These are phyloP conservation scores for Penicillium digitatum DNA, from an alignment of 2,329 filamentous ascomycete genomes.

Conservation along the genomic window DNA sequence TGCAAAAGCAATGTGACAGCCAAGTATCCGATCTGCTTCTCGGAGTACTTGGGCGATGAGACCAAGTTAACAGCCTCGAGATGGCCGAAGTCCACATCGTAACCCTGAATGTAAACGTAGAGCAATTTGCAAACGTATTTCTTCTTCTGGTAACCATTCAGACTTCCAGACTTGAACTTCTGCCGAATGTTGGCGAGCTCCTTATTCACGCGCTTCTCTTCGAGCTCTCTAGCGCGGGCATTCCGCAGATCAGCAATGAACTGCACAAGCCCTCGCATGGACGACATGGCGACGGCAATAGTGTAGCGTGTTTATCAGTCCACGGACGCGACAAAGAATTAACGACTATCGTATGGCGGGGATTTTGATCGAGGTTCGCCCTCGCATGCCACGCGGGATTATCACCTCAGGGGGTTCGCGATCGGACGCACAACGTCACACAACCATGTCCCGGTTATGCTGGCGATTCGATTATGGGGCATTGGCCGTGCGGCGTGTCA, in stretches of 20 bases:
- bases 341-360: conserved; percentile 4
- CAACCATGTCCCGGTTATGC: conserved; percentile 28
- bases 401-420: conserved; percentile 24
- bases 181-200: conserved; percentile 97
- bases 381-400: conserved; percentile 25
- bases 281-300: conserved; percentile 36
- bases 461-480: conserved; percentile 17
- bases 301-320: neutral
- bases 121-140: conserved; percentile 99
- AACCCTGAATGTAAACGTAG: conserved; percentile 98
- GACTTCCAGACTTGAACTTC: conserved; percentile 93
- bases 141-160: conserved; percentile 98
- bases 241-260: conserved; percentile 98
- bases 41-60: conserved; percentile 93
- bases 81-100: conserved; percentile 98
- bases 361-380: conserved; percentile 17
- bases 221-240: conserved; percentile 86
- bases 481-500: conserved; percentile 20
- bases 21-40: conserved; percentile 98
- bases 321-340: neutral
- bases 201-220: conserved; percentile 99
- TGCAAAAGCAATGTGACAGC: conserved; percentile 96
- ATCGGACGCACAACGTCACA: conserved; percentile 26
- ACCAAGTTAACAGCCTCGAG: conserved; percentile 97
- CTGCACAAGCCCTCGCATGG: conserved; percentile 75